Evolutionary conservation across 331 rosid genomes (phyloP).

Genomic region (Pyracantha coccinea): DNA sequence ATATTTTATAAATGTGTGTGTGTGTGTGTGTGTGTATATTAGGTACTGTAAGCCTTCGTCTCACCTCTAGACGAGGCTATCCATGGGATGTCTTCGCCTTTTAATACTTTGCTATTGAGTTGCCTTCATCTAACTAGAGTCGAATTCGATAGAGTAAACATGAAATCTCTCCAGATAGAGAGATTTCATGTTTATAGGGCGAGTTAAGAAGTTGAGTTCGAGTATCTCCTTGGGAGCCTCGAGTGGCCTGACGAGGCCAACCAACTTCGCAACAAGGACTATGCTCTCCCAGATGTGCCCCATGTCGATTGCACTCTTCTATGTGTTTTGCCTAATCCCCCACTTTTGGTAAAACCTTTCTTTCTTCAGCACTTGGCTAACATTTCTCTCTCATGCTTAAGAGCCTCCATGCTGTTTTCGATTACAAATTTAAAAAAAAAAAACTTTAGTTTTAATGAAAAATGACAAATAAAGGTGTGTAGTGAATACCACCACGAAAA

Average conservation of each 20-base stretch:
- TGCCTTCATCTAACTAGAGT: not conserved
- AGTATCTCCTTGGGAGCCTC: conserved; percentile 45
- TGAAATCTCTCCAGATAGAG: conserved; percentile 30
- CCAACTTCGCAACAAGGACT: conserved; percentile 57
- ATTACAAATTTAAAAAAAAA: not conserved
- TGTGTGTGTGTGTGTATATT: no score
- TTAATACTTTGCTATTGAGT: no score
- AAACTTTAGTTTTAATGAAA: no score
- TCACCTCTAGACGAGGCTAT: no score
- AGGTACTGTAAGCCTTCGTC: no score
- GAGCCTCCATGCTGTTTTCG: conserved; percentile 39
- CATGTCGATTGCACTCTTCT: conserved; percentile 52
- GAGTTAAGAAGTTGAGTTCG: conserved; percentile 49
- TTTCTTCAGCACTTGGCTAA: conserved; percentile 62
- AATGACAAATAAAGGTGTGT: no score
- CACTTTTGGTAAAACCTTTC: conserved; percentile 54
- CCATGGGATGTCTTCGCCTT: no score
- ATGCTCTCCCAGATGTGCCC: conserved; percentile 59
- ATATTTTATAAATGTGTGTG: no score
- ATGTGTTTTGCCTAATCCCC: conserved; percentile 52
- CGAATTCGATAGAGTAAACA: conserved; percentile 23
- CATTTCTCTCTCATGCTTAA: conserved; percentile 71
- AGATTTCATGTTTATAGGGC: conserved; percentile 18
- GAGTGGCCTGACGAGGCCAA: conserved; percentile 44
- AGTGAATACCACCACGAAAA: no score